A percentile compares a stretch with the other conserved stretches of the same genome.
phyloP scores from a whole-genome alignment of 306 rosid species.

The barrel medic (Medicago truncatula) region DNA sequence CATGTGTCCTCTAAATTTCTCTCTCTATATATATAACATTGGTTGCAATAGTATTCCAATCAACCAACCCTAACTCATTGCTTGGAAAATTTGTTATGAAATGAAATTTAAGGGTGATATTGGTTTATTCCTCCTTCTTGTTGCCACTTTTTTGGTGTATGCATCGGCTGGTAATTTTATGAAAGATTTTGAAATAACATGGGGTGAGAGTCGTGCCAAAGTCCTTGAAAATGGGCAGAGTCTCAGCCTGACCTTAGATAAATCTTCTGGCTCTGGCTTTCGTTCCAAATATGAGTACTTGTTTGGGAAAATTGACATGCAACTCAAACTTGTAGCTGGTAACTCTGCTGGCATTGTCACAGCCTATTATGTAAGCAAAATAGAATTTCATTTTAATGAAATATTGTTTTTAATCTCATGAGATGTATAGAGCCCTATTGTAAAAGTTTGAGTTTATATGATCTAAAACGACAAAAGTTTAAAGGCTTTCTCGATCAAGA shows the following conservation, averaged over 20 bases:
- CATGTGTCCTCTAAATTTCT: background rate
- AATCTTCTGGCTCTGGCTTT: conserved; percentile 59
- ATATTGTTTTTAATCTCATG: too few relatives aligned
- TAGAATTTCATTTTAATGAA: too few relatives aligned
- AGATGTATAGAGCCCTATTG: too few relatives aligned
- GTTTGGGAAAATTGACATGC: conserved; percentile 69
- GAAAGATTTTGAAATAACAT: conserved; percentile 60
- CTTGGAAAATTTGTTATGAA: background rate
- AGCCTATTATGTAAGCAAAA: conserved; percentile 56
- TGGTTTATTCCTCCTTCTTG: conserved; percentile 25
- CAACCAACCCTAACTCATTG: background rate
- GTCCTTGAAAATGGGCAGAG: conserved; percentile 49
- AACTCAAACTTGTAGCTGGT: conserved; percentile 68
- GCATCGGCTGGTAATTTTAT: conserved; percentile 43
- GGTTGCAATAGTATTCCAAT: background rate
- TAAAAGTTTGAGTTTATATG: too few relatives aligned
- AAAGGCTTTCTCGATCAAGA: too few relatives aligned
- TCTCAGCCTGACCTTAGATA: conserved; percentile 55
- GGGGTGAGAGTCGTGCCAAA: conserved; percentile 65
- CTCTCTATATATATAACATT: background rate
- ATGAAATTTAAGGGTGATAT: background rate
- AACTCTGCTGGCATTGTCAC: conserved; percentile 67
- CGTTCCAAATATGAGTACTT: conserved; percentile 56
- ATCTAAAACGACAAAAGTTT: too few relatives aligned
- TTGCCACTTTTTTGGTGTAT: background rate